Percentiles rank a stretch among this genome's conserved stretches.
Conservation (phyloP, 2,329 filamentous ascomycete genomes). For the Ophidiomyces ophidiicola region DNA sequence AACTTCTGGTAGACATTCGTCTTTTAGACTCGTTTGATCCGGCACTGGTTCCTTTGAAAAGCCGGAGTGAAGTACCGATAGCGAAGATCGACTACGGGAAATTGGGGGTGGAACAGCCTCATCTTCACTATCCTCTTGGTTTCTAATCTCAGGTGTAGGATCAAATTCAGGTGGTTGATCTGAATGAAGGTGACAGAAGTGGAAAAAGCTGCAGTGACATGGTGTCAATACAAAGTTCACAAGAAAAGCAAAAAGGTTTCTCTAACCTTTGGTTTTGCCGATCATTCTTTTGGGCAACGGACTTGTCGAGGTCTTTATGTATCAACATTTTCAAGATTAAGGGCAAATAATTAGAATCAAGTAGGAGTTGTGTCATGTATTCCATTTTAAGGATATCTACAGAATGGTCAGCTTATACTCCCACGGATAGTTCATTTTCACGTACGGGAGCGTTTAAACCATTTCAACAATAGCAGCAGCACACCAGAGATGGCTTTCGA, state of each 20-base stretch:
- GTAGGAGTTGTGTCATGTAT: conserved; percentile 80
- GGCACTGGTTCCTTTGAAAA: conserved; percentile 19
- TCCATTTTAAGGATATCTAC: conserved; percentile 88
- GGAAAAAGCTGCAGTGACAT: conserved; percentile 58
- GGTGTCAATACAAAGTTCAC: conserved; percentile 13
- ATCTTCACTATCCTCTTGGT: conserved; percentile 38
- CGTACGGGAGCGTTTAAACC: conserved; percentile 90
- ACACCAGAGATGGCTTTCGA: conserved; percentile 86
- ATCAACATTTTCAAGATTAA: conserved; percentile 87
- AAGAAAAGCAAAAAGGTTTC: not conserved
- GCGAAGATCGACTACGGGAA: conserved; percentile 40
- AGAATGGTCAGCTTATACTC: not conserved
- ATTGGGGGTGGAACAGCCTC: conserved; percentile 81
- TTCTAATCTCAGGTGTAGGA: conserved; percentile 26
- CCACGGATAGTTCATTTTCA: conserved; percentile 16
- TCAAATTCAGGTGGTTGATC: conserved; percentile 41
- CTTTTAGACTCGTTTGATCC: conserved; percentile 14
- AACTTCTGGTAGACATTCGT: conserved; percentile 42
- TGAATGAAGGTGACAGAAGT: conserved; percentile 67
- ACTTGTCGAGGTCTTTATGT: conserved; percentile 82
- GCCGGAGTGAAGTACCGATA: conserved; percentile 20
- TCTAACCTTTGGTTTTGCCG: conserved; percentile 64
- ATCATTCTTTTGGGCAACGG: conserved; percentile 76
- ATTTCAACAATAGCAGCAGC: conserved; percentile 78
- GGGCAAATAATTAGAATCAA: conserved; percentile 92